Base-by-base conservation (phyloP, 2,329 filamentous ascomycete species). In the Berkeleyomyces basicola region DNA sequence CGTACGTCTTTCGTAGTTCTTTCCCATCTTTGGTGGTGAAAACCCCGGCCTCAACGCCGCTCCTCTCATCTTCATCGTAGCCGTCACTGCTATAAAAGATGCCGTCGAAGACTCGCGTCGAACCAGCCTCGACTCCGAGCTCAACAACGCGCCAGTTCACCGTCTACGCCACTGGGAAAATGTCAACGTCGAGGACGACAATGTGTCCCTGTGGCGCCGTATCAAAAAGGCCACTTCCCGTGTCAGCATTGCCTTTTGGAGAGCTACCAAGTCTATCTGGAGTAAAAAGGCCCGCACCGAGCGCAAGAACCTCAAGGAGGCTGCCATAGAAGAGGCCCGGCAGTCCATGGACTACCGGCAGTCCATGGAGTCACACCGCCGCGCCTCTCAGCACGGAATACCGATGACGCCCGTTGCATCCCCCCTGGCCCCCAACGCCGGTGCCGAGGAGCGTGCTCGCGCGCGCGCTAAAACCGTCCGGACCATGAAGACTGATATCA, bases 141-240 rank as follows among this genome's bases (percentile, higher is more conserved):
- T 99, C 66, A 99, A 99, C 75, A 97, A 99, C 71, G 93, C 93
- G 2, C 88, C 91, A 0, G 89, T 97, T 7, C 92, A 99, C 73
- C 84, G 92, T 64, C 78, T 99, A 23, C 78, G 90, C 10, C 86
- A 91, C 66, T 97, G 88, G 85, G 81, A 86, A 67, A 99, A 99
- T 68, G 90, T 96, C 68, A 99, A 99, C 68, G 89, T 91, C 11
- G 83, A 87, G 46, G 88, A 90, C 67, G 92, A 96, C 69, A 85
- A 89, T 66, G 81, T 99, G 49, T 90, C 88, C 0, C 47, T 82
- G 37, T 99, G 93, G 93, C 85, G 93, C 69, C 84, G 78, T 67
- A 80, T 93, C 75, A 99, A 99, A 75, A 99, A 99, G 77, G 87
- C 87, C 3, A 90, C 80, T 59, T 86, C 90, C 0, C 79, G 79